A percentile compares a stretch with the other conserved stretches of the same genome.
phyloP scores from a whole-genome alignment of 2,329 filamentous ascomycete species.

The Beauveria caledonica region DNA sequence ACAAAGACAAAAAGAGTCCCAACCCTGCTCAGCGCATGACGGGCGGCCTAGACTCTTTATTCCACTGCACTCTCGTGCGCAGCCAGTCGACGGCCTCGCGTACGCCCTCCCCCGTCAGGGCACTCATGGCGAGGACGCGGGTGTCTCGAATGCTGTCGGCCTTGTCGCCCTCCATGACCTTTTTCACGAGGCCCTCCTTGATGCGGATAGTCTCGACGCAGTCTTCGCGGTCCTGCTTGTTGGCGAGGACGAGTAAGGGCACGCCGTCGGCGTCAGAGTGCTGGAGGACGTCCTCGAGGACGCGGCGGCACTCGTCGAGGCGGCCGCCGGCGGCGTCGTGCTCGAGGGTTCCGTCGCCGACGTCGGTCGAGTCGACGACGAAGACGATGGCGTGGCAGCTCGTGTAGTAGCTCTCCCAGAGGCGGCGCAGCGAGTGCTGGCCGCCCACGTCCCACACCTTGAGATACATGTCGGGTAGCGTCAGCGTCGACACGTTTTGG shows the following conservation, averaged over 20 bases:
- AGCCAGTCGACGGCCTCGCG: constrained; percentile 97
- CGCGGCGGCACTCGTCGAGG: constrained; percentile 79
- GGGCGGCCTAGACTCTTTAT: constrained; percentile 85
- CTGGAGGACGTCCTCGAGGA: constrained; percentile 83
- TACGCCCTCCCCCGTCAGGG: constrained; percentile 81
- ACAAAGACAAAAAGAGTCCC: not conserved
- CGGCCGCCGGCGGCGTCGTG: constrained; percentile 47
- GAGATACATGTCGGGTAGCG: constrained; percentile 88
- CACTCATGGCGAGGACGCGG: constrained; percentile 82
- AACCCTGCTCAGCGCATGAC: constrained; percentile 64
- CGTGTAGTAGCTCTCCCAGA: constrained; percentile 95
- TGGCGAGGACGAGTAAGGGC: constrained; percentile 83
- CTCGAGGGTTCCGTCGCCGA: constrained; percentile 70
- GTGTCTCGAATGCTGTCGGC: constrained; percentile 80
- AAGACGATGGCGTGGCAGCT: constrained; percentile 96
- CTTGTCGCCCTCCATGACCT: constrained; percentile 92
- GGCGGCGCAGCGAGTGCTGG: constrained; percentile 75
- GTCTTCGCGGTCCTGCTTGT: constrained; percentile 96
- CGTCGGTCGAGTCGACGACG: constrained; percentile 90
- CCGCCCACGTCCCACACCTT: constrained; percentile 99
- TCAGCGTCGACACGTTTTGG: constrained; percentile 90
- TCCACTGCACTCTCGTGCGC: constrained; percentile 86
- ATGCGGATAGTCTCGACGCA: constrained; percentile 96
- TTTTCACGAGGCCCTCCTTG: constrained; percentile 91
- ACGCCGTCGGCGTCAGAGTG: constrained; percentile 85